Percentiles rank a stretch among this genome's conserved stretches.
Conservation (phyloP, 345 rosid species). For the Arabis alpina region DNA sequence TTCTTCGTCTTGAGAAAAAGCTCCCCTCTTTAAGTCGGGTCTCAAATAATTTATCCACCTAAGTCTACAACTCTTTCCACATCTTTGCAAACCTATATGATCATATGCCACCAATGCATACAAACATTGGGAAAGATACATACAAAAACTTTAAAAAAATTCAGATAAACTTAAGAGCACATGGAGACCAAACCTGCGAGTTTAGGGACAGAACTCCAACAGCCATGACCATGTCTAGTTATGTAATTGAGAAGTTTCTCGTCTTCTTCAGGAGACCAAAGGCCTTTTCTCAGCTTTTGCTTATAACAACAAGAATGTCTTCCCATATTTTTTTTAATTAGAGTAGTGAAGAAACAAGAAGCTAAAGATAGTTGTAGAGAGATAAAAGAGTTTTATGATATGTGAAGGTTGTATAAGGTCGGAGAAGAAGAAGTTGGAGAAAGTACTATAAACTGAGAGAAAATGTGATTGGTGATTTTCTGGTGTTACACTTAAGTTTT, state of each 20-base stretch:
- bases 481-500: conserved; percentile 39
- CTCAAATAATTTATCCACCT: conserved; percentile 95
- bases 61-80: conserved; percentile 81
- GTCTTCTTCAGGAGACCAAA: conserved; percentile 94
- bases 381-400: conserved; percentile 4
- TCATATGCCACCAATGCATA: conserved; percentile 26
- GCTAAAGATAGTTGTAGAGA: conserved; percentile 29
- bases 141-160: not conserved
- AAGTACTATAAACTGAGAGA: conserved; percentile 30
- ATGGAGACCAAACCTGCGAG: conserved; percentile 59
- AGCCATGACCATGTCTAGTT: conserved; percentile 74
- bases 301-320: conserved; percentile 72
- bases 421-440: conserved; percentile 30
- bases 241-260: conserved; percentile 79
- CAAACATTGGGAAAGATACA: not conserved
- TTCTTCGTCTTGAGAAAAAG: conserved; percentile 69
- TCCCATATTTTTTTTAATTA: conserved; percentile 53
- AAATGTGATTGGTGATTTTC: conserved; percentile 40
- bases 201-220: conserved; percentile 92
- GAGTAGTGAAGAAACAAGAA: conserved; percentile 11
- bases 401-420: conserved; percentile 31
- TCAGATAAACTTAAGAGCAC: not conserved
- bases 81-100: conserved; percentile 45
- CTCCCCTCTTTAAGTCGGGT: conserved; percentile 87
- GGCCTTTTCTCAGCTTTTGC: conserved; percentile 85